phyloP scores from a whole-genome alignment of 306 rosid genomes.

The Abrus precatorius region DNA sequence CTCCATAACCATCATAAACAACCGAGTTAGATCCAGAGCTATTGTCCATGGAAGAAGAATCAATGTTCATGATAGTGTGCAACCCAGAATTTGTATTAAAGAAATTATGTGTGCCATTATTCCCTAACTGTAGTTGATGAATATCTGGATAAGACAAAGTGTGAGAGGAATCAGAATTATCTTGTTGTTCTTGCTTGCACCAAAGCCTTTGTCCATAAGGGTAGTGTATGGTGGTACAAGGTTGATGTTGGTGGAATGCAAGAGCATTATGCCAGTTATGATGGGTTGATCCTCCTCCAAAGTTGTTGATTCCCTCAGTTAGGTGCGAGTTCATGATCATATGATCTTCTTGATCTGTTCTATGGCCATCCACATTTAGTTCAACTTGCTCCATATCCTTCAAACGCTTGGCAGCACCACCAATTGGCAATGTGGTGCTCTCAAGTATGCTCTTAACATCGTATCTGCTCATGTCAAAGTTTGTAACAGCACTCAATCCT shows the following conservation, averaged over 20 bases:
- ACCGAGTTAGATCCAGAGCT: constrained; percentile 62
- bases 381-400: constrained; percentile 71
- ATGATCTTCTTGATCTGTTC: constrained; percentile 41
- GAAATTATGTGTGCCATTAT: constrained; percentile 62
- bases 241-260: constrained; percentile 61
- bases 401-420: constrained; percentile 81
- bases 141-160: constrained; percentile 44
- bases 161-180: constrained; percentile 38
- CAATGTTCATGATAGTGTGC: constrained; percentile 60
- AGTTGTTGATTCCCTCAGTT: constrained; percentile 48
- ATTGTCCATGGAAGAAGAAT: constrained; percentile 69
- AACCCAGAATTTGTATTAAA: constrained; percentile 57
- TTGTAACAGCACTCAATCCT: constrained; percentile 93
- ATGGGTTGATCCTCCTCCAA: constrained; percentile 5
- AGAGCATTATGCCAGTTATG: constrained; percentile 64
- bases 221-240: constrained; percentile 49
- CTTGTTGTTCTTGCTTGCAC: constrained; percentile 83
- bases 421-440: constrained; percentile 79
- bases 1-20: constrained; percentile 48
- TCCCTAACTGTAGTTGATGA: constrained; percentile 62
- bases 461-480: constrained; percentile 91
- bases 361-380: constrained; percentile 41
- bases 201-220: constrained; percentile 69
- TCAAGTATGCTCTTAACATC: constrained; percentile 89
- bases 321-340: constrained; percentile 48